phyloP scores from a whole-genome alignment of 495 filamentous ascomycete genomes.

The Xylaria cubensis region DNA sequence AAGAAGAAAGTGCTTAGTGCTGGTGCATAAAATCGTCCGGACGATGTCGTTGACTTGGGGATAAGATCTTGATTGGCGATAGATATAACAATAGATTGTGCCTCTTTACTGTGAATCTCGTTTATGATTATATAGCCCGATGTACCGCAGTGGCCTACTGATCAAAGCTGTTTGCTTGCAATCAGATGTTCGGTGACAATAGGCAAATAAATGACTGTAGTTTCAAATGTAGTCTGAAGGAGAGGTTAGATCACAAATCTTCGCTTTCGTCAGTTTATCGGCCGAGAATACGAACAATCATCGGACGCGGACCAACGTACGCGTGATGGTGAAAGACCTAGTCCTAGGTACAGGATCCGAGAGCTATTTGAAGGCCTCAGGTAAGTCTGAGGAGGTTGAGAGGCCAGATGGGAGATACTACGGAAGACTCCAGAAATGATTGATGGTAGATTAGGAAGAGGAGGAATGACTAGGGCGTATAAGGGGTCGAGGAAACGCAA shows the following conservation, averaged over 20 bases:
- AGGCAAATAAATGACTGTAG: conserved; percentile 13
- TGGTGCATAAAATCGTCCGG: conserved; percentile 6
- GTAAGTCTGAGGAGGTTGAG: neutral
- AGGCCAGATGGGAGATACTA: conserved; percentile 13
- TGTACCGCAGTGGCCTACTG: conserved; percentile 7
- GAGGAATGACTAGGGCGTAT: conserved; percentile 17
- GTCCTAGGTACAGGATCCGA: neutral
- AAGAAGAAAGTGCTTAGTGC: conserved; percentile 9
- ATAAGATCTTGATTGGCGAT: neutral
- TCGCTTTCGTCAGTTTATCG: conserved; percentile 19
- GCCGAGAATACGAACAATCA: neutral
- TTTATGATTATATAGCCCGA: neutral
- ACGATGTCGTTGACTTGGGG: conserved; percentile 13
- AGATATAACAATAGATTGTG: conserved; percentile 19
- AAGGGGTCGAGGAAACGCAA: conserved; percentile 1
- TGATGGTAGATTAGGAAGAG: neutral
- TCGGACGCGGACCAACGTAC: conserved; percentile 5
- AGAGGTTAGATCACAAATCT: neutral
- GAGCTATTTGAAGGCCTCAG: neutral
- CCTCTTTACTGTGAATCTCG: neutral
- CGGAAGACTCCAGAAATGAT: neutral
- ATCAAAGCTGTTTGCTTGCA: conserved; percentile 16
- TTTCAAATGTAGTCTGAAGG: neutral
- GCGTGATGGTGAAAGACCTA: neutral
- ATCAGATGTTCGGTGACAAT: conserved; percentile 16